A percentile compares a stretch with the other conserved stretches of the same genome.
These are phyloP conservation scores for Hyphopichia homilentoma DNA, from an alignment of 805 yeast species.

Conservation along the genomic window DNA sequence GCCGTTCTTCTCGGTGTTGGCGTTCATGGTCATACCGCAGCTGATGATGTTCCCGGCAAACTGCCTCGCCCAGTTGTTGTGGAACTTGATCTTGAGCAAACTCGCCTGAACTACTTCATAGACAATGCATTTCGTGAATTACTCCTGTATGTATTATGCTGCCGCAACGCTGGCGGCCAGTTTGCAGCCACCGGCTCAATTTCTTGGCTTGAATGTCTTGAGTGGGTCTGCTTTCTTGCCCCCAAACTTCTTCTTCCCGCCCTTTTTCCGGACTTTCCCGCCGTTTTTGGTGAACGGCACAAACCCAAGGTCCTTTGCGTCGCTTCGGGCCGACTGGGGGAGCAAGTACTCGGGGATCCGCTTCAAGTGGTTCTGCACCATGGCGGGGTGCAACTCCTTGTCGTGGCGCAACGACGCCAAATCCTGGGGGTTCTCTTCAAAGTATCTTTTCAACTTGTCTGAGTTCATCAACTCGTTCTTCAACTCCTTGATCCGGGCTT, in stretches of 20 bases:
- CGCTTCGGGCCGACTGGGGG: conserved; percentile 69
- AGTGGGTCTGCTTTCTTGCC: conserved; percentile 64
- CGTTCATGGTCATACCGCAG: conserved; percentile 47
- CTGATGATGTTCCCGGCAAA: conserved; percentile 55
- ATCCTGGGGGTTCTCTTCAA: conserved; percentile 97
- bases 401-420: conserved; percentile 87
- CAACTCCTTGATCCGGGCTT: conserved; percentile 87
- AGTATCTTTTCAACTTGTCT: conserved; percentile 87
- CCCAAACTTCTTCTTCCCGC: conserved; percentile 31
- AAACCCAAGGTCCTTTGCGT: conserved; percentile 57
- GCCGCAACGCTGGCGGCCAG: too few relatives aligned
- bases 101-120: too few relatives aligned
- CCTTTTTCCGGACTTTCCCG: too few relatives aligned
- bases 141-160: conserved; percentile 1
- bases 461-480: conserved; percentile 82
- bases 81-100: conserved; percentile 51
- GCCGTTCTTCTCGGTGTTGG: conserved; percentile 53
- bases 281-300: conserved; percentile 66
- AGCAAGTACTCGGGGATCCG: conserved; percentile 89
- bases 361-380: conserved; percentile 81
- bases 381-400: conserved; percentile 76
- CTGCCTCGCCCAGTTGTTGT: conserved; percentile 52
- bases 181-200: too few relatives aligned
- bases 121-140: not conserved
- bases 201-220: conserved; percentile 38